Evolutionary conservation across 2,329 filamentous ascomycete species (phyloP), one percentile per base, ranked within the genome.

Genomic region (Fusarium globosum): DNA sequence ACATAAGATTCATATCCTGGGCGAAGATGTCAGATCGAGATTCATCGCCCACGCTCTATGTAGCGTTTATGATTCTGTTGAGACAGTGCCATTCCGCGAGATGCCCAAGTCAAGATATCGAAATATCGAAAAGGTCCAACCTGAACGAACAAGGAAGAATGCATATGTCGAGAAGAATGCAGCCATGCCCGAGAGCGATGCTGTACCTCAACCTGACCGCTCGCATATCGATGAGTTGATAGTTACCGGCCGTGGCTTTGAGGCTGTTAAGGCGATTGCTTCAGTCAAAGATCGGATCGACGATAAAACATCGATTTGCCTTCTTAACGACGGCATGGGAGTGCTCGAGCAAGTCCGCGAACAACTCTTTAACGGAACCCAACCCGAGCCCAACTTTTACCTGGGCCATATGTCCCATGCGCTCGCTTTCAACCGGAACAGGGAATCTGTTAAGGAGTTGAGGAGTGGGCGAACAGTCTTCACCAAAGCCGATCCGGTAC

Each of bases 271-370:
- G 41, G 90, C 91, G 4, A 79, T 97, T 30, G 78, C 85, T 7
- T 82, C 86, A 1, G 85, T 96, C 61, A 88, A 86, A 61, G 87
- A 94, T 76, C 89, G 94, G 15, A 83, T 97, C n/a, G 86, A 88
- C 48, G 84, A 88, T 6, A 84, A 90, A 35, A 94, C 92, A 2
- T 93, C 94, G 0, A 88, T 97, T 13, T 90, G 93, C 67, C 88
- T 97, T 62, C 81, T 97, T 63, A 92, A 94, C 64, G 93, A 96
- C 71, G 94, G 95, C 2, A 89, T 98, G 81, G 96, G 96, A 2
- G 85, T 94, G 4, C 86, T 94, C n/a, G 95, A 98, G 55, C 88
- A 91, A 55, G 87, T 98, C 45, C 94, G 94, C 76, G 82, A 87
- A 39, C 81, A 87, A 16, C 81, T 97, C 35, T 98, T 97, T 75